These are phyloP conservation scores for Lactifluus piperatus DNA, from an alignment of 768 basidiomycete genomes.

Conservation along the genomic window DNA sequence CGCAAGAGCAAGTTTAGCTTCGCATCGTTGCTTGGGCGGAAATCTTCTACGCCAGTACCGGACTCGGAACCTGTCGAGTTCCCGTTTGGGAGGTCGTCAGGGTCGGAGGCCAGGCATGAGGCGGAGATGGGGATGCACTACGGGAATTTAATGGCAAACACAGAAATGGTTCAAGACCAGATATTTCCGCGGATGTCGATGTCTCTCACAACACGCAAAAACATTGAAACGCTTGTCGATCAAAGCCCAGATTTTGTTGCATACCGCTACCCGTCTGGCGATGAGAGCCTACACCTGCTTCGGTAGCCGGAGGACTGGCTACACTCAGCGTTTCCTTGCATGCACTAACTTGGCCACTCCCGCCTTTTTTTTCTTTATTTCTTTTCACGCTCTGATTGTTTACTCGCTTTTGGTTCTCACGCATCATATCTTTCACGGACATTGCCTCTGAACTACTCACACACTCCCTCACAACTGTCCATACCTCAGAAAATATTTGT, in stretches of 20 bases:
- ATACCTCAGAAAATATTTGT: conserved; percentile 9
- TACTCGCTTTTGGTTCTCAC: conserved; percentile 23
- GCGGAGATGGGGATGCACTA: conserved; percentile 38
- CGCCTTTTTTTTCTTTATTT: neutral
- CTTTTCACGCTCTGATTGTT: neutral
- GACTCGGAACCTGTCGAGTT: conserved; percentile 19
- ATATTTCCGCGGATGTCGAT: conserved; percentile 45
- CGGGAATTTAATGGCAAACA: conserved; percentile 42
- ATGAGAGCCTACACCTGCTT: conserved; percentile 57
- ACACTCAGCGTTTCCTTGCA: neutral
- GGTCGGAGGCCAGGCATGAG: conserved; percentile 35
- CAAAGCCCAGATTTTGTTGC: conserved; percentile 81
- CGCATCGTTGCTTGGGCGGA: conserved; percentile 56
- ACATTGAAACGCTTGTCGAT: conserved; percentile 71
- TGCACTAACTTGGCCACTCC: neutral
- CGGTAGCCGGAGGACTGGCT: conserved; percentile 26
- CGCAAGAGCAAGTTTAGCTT: conserved; percentile 71
- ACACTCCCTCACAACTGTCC: conserved; percentile 6
- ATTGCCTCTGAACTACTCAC: neutral
- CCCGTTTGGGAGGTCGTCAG: conserved; percentile 25
- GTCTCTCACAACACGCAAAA: conserved; percentile 50
- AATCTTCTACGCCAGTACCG: conserved; percentile 24
- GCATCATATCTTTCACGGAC: conserved; percentile 13
- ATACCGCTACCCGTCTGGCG: conserved; percentile 77
- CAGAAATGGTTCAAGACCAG: conserved; percentile 30